These are phyloP conservation scores for Fragilaria radians DNA, from an alignment of 108 stramenopile species.

Conservation along the genomic window DNA sequence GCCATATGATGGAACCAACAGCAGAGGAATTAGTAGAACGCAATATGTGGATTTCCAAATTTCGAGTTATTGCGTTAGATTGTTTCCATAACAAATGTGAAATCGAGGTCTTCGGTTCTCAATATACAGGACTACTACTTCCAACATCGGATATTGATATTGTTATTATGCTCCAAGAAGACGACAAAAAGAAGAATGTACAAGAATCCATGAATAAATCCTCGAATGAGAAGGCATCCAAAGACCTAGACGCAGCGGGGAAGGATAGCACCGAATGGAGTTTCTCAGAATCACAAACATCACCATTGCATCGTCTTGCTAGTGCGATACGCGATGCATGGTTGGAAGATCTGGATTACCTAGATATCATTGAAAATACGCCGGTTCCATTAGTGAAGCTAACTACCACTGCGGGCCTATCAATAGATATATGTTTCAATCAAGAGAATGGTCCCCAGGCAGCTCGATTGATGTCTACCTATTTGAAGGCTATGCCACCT, in stretches of 20 bases:
- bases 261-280: slow-evolving; percentile 39
- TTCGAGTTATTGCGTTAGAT: slow-evolving; percentile 34
- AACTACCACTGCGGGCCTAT: slow-evolving; percentile 49
- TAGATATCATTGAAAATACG: slow-evolving; percentile 87
- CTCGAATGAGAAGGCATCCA: slow-evolving; percentile 1
- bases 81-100: slow-evolving; percentile 31
- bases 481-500: slow-evolving; percentile 76
- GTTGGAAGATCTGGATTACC: slow-evolving; percentile 57
- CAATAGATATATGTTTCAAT: slow-evolving; percentile 87
- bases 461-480: slow-evolving; percentile 68
- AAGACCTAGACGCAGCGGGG: slow-evolving; percentile 1
- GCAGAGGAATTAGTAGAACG: slow-evolving; percentile 54
- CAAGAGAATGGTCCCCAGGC: slow-evolving; percentile 63
- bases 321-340: slow-evolving; percentile 49
- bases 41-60: slow-evolving; percentile 35
- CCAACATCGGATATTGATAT: slow-evolving; percentile 87
- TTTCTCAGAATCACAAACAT: not conserved
- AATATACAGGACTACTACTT: slow-evolving; percentile 79
- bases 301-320: slow-evolving; percentile 49
- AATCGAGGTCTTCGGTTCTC: slow-evolving; percentile 90
- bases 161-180: slow-evolving; percentile 37
- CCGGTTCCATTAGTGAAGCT: slow-evolving; percentile 95
- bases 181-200: slow-evolving; percentile 6
- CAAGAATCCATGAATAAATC: slow-evolving; percentile 10
- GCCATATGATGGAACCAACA: slow-evolving; percentile 77